A percentile compares a stretch with the other conserved stretches of the same genome.
phyloP scores from a whole-genome alignment of 2,329 filamentous ascomycete genomes.

The Fusarium denticulatum region DNA sequence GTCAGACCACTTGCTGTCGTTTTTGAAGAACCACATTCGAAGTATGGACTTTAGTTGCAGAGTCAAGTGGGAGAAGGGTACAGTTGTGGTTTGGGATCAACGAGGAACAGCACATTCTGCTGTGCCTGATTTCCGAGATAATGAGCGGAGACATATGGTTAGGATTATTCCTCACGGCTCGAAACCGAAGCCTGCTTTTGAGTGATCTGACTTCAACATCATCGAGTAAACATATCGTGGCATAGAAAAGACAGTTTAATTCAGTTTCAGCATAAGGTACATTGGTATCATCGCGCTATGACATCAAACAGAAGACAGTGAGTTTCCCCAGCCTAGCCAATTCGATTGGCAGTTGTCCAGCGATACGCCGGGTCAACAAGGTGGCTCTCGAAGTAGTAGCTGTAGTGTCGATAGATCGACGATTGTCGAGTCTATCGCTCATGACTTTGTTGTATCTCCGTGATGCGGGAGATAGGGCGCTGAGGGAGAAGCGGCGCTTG shows the following conservation, averaged over 20 bases:
- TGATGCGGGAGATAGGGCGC: slow-evolving; percentile 4
- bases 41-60: slow-evolving; percentile 47
- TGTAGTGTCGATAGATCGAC: slow-evolving; percentile 14
- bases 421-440: not conserved
- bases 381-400: slow-evolving; percentile 3
- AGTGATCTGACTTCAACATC: not conserved
- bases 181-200: slow-evolving; percentile 27
- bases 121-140: slow-evolving; percentile 45
- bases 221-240: not conserved
- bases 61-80: slow-evolving; percentile 44
- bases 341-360: slow-evolving; percentile 24
- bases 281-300: not conserved
- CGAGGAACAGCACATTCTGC: slow-evolving; percentile 41
- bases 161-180: slow-evolving; percentile 45
- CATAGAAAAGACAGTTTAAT: not conserved
- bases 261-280: not conserved
- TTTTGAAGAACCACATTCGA: slow-evolving; percentile 44
- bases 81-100: slow-evolving; percentile 47
- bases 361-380: slow-evolving; percentile 16
- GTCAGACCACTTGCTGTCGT: slow-evolving; percentile 41
- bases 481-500: slow-evolving; percentile 18
- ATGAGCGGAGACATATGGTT: slow-evolving; percentile 46
- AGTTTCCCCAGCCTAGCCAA: too few relatives aligned
- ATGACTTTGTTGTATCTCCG: slow-evolving; percentile 21
- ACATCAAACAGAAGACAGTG: too few relatives aligned